Conservation (phyloP, 2,329 filamentous ascomycete species). For the Paraphaeosphaeria minitans region DNA sequence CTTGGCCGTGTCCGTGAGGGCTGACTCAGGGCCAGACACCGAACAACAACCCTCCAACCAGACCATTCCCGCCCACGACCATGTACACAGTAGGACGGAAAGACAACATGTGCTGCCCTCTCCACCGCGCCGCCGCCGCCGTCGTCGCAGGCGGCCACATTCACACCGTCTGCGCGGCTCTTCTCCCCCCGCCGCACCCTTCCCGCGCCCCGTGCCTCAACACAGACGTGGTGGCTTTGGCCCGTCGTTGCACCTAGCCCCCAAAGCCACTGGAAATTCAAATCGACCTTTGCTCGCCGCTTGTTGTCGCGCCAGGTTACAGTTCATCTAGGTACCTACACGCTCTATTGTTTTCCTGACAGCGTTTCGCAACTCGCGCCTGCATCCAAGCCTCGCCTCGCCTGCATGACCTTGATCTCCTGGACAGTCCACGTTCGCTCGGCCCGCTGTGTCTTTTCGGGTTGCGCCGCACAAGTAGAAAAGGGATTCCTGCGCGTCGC, state of each 20-base stretch:
- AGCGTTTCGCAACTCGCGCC: not conserved
- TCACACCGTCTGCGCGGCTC: not conserved
- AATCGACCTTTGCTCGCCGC: not conserved
- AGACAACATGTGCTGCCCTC: not conserved
- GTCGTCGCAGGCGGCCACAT: not conserved
- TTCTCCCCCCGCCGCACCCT: not conserved
- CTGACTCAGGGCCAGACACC: conserved; percentile 8
- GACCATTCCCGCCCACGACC: not conserved
- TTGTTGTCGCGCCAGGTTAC: too few relatives aligned
- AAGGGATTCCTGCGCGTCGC: not conserved
- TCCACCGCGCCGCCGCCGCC: conserved; percentile 5
- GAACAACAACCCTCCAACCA: conserved; percentile 2
- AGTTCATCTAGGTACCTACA: too few relatives aligned
- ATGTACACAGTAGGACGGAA: too few relatives aligned
- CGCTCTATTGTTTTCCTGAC: not conserved
- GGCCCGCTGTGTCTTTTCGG: too few relatives aligned
- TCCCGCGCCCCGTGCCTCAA: not conserved
- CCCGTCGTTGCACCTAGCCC: not conserved
- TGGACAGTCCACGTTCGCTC: not conserved
- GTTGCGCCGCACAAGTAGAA: too few relatives aligned
- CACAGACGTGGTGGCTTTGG: not conserved
- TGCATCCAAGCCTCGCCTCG: not conserved
- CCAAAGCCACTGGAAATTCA: not conserved
- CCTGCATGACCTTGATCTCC: not conserved
- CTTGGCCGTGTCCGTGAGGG: not conserved